Base-by-base conservation (phyloP, 768 basidiomycete genomes). In the Leccinum incarnatum region DNA sequence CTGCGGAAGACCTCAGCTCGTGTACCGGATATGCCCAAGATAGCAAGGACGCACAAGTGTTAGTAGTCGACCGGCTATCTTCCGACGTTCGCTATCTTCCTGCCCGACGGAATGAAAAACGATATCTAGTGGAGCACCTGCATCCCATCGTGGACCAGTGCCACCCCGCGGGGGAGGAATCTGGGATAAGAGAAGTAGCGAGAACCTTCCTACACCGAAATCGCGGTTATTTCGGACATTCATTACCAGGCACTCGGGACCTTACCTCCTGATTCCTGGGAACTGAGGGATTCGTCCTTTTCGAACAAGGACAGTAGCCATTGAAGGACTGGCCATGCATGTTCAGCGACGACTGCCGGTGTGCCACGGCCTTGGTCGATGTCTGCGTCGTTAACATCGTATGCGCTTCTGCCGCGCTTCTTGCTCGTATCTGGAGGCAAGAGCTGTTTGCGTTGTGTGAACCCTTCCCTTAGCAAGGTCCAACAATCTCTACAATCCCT, bases 291-390 rank as follows among this genome's bases (percentile, higher is more conserved):
- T 63, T 90, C 84, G 59, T 91, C 89, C 62, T 79, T 81, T 66
- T 93, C 88, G 62, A 90, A 89, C 19, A 91, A 63, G 21, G 73
- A 68, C 11, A 93, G 55, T 0, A 91, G 62, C 86, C 87, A 91
- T 21, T 84, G 81, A n/a, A 93, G 77, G 45, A 86, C 68, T 30
- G 82, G 79, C 90, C 91, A 93, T 5, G 88, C 84, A 60, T 85
- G 75, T 50, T 82, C 78, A 23, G 82, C 83, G 23, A 91, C 79
- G 11, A 79, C 67, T 49, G 64, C 57, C 21, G 69, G 69, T 3
- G 54, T 54, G n/a, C n/a, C 53, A 19, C 21, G 45, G 55, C 32
- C 54, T 56, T 61, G 62, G 32, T 65, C 70, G 54, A 66, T 65
- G 55, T 67, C 65, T 4, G 65, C 59, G 5, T 65, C 69, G 19